A percentile compares a stretch with the other conserved stretches of the same genome.
Evolutionary conservation across 2,329 filamentous ascomycete species (phyloP).

Genomic region (Helotiales sp.): DNA sequence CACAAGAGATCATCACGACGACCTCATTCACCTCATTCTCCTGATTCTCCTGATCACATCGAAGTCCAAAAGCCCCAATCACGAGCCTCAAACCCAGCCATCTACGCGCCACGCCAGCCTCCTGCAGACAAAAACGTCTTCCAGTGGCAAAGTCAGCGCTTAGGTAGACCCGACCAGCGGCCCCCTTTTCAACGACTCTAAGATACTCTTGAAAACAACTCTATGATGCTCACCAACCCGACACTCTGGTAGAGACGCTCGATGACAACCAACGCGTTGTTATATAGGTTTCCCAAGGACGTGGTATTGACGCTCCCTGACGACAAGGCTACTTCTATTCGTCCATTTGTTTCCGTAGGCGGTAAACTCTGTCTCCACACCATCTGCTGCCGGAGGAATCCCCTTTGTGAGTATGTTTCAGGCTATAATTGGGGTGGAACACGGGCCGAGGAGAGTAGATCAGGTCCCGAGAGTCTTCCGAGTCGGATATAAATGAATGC

Average conservation of each 20-base stretch:
- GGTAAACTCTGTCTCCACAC: background rate
- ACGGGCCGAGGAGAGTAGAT: background rate
- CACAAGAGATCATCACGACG: background rate
- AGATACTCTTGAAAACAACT: background rate
- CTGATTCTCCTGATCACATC: background rate
- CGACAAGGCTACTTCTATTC: background rate
- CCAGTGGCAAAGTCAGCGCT: background rate
- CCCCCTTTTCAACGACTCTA: background rate
- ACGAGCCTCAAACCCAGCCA: background rate
- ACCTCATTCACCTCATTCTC: background rate
- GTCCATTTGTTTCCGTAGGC: background rate
- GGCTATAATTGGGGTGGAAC: background rate
- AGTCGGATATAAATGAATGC: too few species aligned
- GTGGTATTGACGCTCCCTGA: background rate
- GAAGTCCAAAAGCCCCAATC: background rate
- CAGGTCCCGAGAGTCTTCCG: too few species aligned
- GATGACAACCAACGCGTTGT: background rate
- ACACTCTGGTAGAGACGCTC: background rate
- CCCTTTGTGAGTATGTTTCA: background rate
- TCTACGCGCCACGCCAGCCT: background rate
- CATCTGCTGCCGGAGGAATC: background rate
- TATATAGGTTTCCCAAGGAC: background rate
- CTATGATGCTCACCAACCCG: background rate
- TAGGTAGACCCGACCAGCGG: background rate
- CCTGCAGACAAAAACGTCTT: background rate